Evolutionary conservation across 345 rosid genomes (phyloP), one percentile per base, ranked within the genome.

Genomic region (Pistacia vera): DNA sequence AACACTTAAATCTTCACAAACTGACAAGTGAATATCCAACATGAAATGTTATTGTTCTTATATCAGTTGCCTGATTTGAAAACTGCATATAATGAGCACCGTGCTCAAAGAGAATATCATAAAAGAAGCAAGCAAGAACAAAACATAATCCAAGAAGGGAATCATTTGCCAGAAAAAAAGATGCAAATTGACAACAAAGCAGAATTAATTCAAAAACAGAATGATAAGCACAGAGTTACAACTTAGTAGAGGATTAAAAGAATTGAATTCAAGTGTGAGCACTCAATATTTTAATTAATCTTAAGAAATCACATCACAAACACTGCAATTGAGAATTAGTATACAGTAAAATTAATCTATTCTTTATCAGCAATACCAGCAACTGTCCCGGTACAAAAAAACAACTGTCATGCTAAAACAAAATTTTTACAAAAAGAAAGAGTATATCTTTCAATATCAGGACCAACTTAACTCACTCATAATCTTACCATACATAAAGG

Each of bases 341-440:
- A 51, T 13, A 56, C 17, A 3, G 44, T 58, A 18, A 13, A 25
- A 46, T 16, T 3, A 30, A 56, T 48, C 22, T 20, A 38, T 74
- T 52, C 36, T 74, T 65, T 30, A 20, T 9, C 11, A 35, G 70
- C 16, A 41, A 77, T 38, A 58, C 28, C 68, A 44, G 54, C 28
- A 64, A 59, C 55, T 25, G 22, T 28, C 56, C 44, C 14, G 55
- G 68, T 5, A 41, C 8, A 5, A 41, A 41, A 41, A 1, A 41
- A 5, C 46, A 41, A 41, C 46, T 41, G 8, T 41, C 46, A 41
- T 5, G 8, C 8, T 41, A 20, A 68, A 12, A 44, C 4, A 38
- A 54, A 30, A 44, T 51, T 56, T 65, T 81, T 70, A 74, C 66
- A 77, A 22, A 57, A 58, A 13, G 51, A 73, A 66, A 36, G 41